Evolutionary conservation across 2,329 filamentous ascomycete species (phyloP).

Genomic region (Sclerotiophoma versabilis): DNA sequence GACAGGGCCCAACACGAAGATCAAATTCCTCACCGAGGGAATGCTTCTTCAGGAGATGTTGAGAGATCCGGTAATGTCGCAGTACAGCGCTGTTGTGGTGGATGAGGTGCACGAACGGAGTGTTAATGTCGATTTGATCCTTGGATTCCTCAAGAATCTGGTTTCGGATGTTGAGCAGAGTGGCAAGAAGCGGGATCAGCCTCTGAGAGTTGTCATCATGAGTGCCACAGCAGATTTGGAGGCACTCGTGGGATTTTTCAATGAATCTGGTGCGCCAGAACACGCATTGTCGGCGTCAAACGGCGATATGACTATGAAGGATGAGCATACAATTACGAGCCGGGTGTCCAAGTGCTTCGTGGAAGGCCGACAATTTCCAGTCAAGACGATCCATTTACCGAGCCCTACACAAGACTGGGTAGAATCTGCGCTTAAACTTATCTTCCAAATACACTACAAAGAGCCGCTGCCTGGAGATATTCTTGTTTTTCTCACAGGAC

Average conservation of each 20-base stretch:
- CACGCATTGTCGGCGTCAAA: conserved; percentile 20
- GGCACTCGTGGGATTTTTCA: conserved; percentile 77
- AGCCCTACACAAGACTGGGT: conserved; percentile 81
- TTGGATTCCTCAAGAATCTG: conserved; percentile 86
- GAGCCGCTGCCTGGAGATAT: conserved; percentile 95
- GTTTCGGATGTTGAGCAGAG: conserved; percentile 68
- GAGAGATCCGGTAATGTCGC: conserved; percentile 78
- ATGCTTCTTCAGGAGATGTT: conserved; percentile 95
- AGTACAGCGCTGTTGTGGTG: conserved; percentile 90
- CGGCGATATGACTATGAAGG: not conserved
- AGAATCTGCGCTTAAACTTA: conserved; percentile 78
- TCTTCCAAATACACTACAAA: conserved; percentile 85
- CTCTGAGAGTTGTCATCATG: conserved; percentile 93
- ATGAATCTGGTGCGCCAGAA: conserved; percentile 24
- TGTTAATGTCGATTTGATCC: conserved; percentile 88
- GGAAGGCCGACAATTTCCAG: conserved; percentile 85
- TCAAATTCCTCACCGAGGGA: conserved; percentile 96
- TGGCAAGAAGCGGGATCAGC: conserved; percentile 63
- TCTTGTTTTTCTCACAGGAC: conserved; percentile 88
- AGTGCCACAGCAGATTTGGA: conserved; percentile 94
- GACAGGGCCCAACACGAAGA: conserved; percentile 78
- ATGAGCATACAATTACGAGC: not conserved
- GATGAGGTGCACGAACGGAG: conserved; percentile 98
- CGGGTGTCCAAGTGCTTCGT: conserved; percentile 67
- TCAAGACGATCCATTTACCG: conserved; percentile 77